Evolutionary conservation across 768 basidiomycete genomes (phyloP).

Genomic region (Xerocomellus amylosporus): DNA sequence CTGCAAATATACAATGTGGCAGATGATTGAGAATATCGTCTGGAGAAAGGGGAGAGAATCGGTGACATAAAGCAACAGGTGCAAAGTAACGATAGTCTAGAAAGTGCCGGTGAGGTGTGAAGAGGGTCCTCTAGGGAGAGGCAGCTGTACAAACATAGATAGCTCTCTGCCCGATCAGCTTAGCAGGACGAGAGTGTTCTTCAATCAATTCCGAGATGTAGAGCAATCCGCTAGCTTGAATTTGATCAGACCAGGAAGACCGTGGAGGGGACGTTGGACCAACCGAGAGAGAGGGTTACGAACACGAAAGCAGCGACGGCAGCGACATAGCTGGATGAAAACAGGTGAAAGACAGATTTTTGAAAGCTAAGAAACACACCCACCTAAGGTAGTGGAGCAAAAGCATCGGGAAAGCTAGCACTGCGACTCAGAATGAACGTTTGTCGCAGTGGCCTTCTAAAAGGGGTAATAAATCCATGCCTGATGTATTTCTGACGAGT

Average conservation of each 20-base stretch:
- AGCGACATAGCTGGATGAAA: slow-evolving; percentile 63
- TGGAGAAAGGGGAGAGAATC: slow-evolving; percentile 80
- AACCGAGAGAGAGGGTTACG: slow-evolving; percentile 88
- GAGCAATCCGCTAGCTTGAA: slow-evolving; percentile 83
- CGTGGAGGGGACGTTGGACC: slow-evolving; percentile 23
- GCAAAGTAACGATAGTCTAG: slow-evolving; percentile 76
- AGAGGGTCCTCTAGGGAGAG: not conserved
- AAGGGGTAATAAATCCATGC: not conserved
- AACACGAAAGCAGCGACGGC: slow-evolving; percentile 79
- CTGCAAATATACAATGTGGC: slow-evolving; percentile 87
- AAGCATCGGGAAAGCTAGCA: slow-evolving; percentile 27
- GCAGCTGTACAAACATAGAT: slow-evolving; percentile 68
- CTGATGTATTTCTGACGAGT: too few species aligned
- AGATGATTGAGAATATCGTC: slow-evolving; percentile 73
- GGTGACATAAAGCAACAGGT: slow-evolving; percentile 70
- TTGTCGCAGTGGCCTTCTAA: not conserved
- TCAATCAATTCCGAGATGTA: slow-evolving; percentile 96
- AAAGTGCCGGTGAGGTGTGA: slow-evolving; percentile 1
- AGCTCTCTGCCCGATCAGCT: slow-evolving; percentile 76
- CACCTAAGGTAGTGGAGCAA: slow-evolving; percentile 64
- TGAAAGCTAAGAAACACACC: slow-evolving; percentile 15
- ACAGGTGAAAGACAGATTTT: not conserved
- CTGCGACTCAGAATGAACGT: not conserved
- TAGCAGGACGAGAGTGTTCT: slow-evolving; percentile 83
- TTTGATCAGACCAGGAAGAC: slow-evolving; percentile 5